Evolutionary conservation across 1,284 basidiomycete species (phyloP), one percentile per base, ranked within the genome.

Genomic region (Ustilago tritici): DNA sequence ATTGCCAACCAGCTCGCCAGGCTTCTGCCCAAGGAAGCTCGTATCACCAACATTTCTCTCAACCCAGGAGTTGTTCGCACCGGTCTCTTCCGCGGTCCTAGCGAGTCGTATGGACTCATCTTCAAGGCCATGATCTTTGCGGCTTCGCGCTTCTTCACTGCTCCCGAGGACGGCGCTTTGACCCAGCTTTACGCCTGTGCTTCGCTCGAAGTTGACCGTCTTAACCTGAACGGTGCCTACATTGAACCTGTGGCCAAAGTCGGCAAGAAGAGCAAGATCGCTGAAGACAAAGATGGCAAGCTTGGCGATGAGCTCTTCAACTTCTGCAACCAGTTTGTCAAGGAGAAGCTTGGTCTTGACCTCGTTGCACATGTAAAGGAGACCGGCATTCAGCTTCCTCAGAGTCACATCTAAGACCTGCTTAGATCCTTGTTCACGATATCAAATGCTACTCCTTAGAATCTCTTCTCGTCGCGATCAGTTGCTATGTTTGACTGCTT

Each of bases 131-230:
- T 70, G 35, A 60, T 55, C 61, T 54, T 53, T 12, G 11, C 82
- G 2, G 56, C 55, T 3, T 65, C 65, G 4, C 74, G 75, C 10
- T 61, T 79, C 34, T 40, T 82, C 32, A 80, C 79, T 58, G 56
- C 70, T 17, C 59, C 78, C 0, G 58, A 75, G 17, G 79, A 83
- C 3, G 86, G 86, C 28, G 85, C 85, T 10, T 65, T 79, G 50
- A 86, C 82, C 2, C 82, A 81, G 65, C 72, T 85, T 3, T 87
- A 84, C 62, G 84, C 84, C 3, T 80, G 80, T 10, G 78, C 82
- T 15, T 82, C 80, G 32, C 70, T 76, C 34, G 84, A 86, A 47
- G 80, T 87, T 12, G 82, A 83, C 66, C 41, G 61, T 9, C 61
- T 76, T 9, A 58, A 73, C 15, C 70, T 77, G 55, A 82, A 79